These are phyloP conservation scores for Petasospora fabianii DNA, from an alignment of 1,139 yeast genomes.

Conservation along the genomic window DNA sequence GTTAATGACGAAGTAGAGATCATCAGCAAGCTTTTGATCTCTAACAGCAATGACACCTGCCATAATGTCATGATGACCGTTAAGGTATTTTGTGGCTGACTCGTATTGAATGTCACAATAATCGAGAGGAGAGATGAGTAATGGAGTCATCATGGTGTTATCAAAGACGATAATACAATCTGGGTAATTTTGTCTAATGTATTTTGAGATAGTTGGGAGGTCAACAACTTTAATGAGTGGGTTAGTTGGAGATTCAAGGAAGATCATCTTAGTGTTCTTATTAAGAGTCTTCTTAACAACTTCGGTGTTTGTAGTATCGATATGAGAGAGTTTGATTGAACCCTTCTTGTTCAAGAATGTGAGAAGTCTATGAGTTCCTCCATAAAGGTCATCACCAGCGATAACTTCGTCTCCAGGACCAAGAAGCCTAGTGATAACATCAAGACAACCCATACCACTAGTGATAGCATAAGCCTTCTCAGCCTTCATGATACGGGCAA, in stretches of 20 bases:
- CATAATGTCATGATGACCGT: conserved; percentile 96
- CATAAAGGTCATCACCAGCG: conserved; percentile 92
- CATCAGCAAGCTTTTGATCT: conserved; percentile 58
- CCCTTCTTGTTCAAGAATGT: conserved; percentile 66
- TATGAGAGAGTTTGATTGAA: conserved; percentile 68
- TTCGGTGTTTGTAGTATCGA: conserved; percentile 74
- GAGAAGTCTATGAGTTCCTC: conserved; percentile 85
- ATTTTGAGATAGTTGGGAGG: conserved; percentile 57
- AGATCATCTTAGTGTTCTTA: conserved; percentile 61
- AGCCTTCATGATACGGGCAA: conserved; percentile 74
- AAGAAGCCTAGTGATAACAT: conserved; percentile 71
- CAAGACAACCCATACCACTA: conserved; percentile 91
- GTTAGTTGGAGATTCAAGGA: conserved; percentile 88
- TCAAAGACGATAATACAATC: conserved; percentile 78
- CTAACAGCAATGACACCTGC: conserved; percentile 85
- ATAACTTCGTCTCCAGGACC: conserved; percentile 79
- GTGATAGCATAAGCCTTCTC: conserved; percentile 74
- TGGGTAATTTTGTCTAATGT: conserved; percentile 67
- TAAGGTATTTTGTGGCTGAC: conserved; percentile 85
- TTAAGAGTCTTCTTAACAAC: conserved; percentile 45
- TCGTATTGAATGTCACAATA: conserved; percentile 88
- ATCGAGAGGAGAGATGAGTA: conserved; percentile 78
- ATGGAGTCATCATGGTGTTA: conserved; percentile 94
- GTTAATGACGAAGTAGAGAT: conserved; percentile 72
- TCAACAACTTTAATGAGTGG: conserved; percentile 88